These are phyloP conservation scores for Diaporthe amygdali DNA, from an alignment of 2,329 filamentous ascomycete species.

Conservation along the genomic window DNA sequence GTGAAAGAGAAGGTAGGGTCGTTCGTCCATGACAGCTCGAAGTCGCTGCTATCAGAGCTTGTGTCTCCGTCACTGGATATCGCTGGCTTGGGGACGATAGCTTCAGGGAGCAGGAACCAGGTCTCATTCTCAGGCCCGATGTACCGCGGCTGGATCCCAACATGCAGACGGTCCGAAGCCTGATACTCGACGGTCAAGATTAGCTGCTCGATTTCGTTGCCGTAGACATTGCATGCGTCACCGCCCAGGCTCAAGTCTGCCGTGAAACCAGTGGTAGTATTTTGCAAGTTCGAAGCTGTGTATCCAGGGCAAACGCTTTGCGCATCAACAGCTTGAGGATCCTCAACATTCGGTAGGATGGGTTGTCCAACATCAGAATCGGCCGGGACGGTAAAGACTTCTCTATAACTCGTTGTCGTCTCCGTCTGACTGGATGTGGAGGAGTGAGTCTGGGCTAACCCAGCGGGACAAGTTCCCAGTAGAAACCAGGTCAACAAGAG, in stretches of 20 bases:
- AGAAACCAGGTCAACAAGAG: conserved; percentile 7
- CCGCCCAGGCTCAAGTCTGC: conserved; percentile 74
- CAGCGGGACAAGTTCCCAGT: not conserved
- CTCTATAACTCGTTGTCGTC: conserved; percentile 20
- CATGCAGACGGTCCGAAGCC: conserved; percentile 62
- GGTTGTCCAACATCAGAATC: conserved; percentile 20
- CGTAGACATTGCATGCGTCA: conserved; percentile 74
- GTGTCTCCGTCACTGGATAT: conserved; percentile 40
- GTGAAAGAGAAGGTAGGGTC: conserved; percentile 71
- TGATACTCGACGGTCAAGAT: conserved; percentile 39
- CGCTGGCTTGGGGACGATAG: conserved; percentile 63
- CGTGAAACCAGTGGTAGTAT: conserved; percentile 60
- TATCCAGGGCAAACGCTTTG: conserved; percentile 66
- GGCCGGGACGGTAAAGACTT: conserved; percentile 21
- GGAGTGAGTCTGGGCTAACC: not conserved
- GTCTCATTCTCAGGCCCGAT: conserved; percentile 66
- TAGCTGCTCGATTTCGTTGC: conserved; percentile 67
- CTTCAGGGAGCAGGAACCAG: conserved; percentile 71
- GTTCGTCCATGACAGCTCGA: conserved; percentile 59
- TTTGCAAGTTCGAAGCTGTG: conserved; percentile 63
- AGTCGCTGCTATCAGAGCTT: conserved; percentile 54
- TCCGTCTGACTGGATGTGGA: not conserved
- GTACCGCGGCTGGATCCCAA: conserved; percentile 72
- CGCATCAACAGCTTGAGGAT: conserved; percentile 23
- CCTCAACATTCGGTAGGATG: conserved; percentile 23